Evolutionary conservation across 495 filamentous ascomycete species (phyloP), one percentile per base, ranked within the genome.

Genomic region (Penicillium cataractarum): DNA sequence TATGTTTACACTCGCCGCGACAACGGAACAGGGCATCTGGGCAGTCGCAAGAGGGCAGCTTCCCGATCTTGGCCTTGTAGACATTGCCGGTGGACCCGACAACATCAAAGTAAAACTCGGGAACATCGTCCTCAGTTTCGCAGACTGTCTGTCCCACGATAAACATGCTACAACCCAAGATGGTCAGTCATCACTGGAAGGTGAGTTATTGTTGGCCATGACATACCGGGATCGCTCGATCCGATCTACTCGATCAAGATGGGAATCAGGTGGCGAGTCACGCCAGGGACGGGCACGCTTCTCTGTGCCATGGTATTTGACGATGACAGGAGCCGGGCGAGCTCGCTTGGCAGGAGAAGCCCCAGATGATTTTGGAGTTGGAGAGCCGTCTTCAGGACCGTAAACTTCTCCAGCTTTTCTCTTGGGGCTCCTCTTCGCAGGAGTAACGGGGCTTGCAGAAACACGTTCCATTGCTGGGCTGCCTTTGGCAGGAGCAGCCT

Each of bases 1-100:
- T 86, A 64, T 91, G 88, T 69, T 94, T 94, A 83, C 91, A 94
- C 63, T 92, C 88, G 60, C 90, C 86, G 17, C 86, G 88, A 59
- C 90, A 85, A 13, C 86, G 83, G 31, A 83, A 80, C 29, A n/a
- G 56, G 7, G 73, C 78, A 71, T 90, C 85, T 0, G 89, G 89
- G 71, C 91, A 93, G 44, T 79, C 78, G 73, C 92, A 96, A n/a
- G 46, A 72, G 0, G 90, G 90, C 39, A 80, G 67, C 27, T 81
- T 78, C 60, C 71, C 70, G 55, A 91, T 87, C 3, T 74, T 74
- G 21, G 84, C 77, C 10, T 77, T 84, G 76, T 96, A 96, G 50
- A 93, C 76, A 65, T 93, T 92, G 6, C 90, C 91, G 4, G 87
- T 91, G 7, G 88, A 83, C 26, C 92, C 92, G 15, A 88, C 87